Evolutionary conservation across 2,329 filamentous ascomycete species (phyloP).

Genomic region (Pleochaeta shiraiana): DNA sequence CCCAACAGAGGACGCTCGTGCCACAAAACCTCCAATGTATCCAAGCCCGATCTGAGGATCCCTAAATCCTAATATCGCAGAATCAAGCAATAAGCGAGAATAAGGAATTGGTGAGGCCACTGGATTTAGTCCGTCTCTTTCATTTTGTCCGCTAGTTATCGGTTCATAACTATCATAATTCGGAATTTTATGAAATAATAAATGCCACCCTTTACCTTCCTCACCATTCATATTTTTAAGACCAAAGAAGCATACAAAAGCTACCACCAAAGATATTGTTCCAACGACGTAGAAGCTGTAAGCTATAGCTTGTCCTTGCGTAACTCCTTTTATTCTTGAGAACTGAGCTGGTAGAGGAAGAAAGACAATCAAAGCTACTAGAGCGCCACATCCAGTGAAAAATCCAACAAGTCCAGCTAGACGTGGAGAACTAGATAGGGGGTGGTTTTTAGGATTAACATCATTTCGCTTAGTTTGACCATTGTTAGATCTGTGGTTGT

Average conservation of each 20-base stretch:
- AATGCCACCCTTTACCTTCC: constrained; percentile 49
- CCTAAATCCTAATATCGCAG: constrained; percentile 47
- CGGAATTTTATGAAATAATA: constrained; percentile 25
- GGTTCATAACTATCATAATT: constrained; percentile 8
- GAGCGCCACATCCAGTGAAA: constrained; percentile 78
- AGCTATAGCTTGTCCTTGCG: constrained; percentile 51
- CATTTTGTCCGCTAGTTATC: constrained; percentile 3
- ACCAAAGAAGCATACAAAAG: constrained; percentile 57
- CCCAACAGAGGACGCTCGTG: constrained; percentile 79
- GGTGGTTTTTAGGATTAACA: constrained; percentile 6
- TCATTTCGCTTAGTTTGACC: neutral
- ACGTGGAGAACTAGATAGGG: constrained; percentile 28
- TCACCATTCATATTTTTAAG: constrained; percentile 49
- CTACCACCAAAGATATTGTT: constrained; percentile 45
- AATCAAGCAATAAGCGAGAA: constrained; percentile 35
- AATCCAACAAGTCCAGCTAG: constrained; percentile 80
- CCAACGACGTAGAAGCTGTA: constrained; percentile 81
- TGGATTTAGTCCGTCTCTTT: neutral
- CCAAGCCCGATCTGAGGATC: constrained; percentile 65
- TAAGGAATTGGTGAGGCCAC: constrained; percentile 25
- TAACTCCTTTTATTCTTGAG: constrained; percentile 44
- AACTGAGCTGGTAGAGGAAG: constrained; percentile 73
- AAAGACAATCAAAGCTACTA: constrained; percentile 64
- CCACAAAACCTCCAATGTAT: constrained; percentile 88
- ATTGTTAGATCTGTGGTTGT: constrained; percentile 7